These are phyloP conservation scores for Colletotrichum echinochloae DNA, from an alignment of 2,329 filamentous ascomycete genomes.

Conservation along the genomic window DNA sequence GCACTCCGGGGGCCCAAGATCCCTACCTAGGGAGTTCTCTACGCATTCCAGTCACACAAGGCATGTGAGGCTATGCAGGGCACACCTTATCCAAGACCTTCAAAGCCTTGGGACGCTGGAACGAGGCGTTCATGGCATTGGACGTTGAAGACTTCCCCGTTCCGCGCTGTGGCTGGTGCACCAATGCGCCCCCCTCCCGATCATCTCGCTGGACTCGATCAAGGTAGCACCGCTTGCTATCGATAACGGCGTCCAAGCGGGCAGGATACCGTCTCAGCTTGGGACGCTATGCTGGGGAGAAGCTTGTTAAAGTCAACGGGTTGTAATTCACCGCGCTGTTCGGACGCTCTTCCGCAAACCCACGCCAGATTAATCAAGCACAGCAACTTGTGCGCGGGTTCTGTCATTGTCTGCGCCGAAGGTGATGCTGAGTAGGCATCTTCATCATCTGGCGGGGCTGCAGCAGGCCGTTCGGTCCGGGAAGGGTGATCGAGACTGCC, in stretches of 20 bases:
- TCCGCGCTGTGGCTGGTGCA: constrained; percentile 36
- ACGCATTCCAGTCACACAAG: constrained; percentile 15
- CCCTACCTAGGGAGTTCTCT: background rate
- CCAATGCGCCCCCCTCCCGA: constrained; percentile 17
- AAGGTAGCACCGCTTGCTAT: constrained; percentile 11
- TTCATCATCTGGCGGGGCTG: constrained; percentile 16
- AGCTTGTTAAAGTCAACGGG: constrained; percentile 21
- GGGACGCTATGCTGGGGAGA: constrained; percentile 24
- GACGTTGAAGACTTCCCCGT: constrained; percentile 5
- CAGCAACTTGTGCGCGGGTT: constrained; percentile 1
- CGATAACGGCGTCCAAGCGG: constrained; percentile 35
- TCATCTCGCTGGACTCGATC: constrained; percentile 32
- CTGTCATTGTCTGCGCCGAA: constrained; percentile 21
- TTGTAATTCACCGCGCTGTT: constrained; percentile 2
- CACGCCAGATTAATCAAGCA: constrained; percentile 9
- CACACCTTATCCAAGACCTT: constrained; percentile 21
- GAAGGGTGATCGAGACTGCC: constrained; percentile 25
- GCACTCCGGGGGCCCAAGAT: background rate
- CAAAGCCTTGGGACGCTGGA: constrained; percentile 9
- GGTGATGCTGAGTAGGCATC: background rate
- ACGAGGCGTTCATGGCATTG: constrained; percentile 39
- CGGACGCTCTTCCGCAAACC: constrained; percentile 17
- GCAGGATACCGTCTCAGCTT: constrained; percentile 27
- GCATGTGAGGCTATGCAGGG: constrained; percentile 23
- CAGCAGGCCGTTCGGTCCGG: constrained; percentile 15